A percentile compares a stretch with the other conserved stretches of the same genome.
These are phyloP conservation scores for Sporothrix mexicana DNA, from an alignment of 2,329 filamentous ascomycete species.

Conservation along the genomic window DNA sequence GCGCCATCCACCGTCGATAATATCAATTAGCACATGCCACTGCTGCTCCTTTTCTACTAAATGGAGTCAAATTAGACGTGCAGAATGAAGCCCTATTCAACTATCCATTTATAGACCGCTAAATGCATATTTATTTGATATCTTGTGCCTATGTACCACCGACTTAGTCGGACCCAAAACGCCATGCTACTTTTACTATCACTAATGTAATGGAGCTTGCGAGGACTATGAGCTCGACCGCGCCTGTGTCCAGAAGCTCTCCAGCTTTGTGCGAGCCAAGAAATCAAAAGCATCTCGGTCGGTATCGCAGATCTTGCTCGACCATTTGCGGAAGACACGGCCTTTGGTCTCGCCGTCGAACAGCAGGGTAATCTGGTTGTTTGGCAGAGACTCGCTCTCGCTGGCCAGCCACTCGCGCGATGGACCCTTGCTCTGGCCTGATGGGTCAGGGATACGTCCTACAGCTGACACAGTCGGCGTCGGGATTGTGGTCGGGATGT, in stretches of 20 bases:
- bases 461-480: conserved; percentile 25
- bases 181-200: conserved; percentile 1
- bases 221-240: conserved; percentile 53
- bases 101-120: too few species aligned
- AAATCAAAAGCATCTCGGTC: conserved; percentile 86
- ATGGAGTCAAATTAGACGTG: too few species aligned
- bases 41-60: neutral
- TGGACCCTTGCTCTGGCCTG: conserved; percentile 64
- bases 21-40: neutral
- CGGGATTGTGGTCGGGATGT: conserved; percentile 62
- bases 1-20: neutral
- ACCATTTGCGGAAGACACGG: conserved; percentile 84
- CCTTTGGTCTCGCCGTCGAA: conserved; percentile 90
- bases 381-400: conserved; percentile 79
- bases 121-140: conserved; percentile 17
- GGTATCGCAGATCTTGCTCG: conserved; percentile 88
- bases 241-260: conserved; percentile 91
- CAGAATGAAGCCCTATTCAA: too few species aligned
- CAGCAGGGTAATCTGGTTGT: conserved; percentile 81
- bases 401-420: conserved; percentile 78
- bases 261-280: conserved; percentile 81
- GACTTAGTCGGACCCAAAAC: neutral
- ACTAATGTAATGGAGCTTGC: too few species aligned
- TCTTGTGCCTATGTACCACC: neutral
- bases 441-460: conserved; percentile 43